Conservation (phyloP, 495 filamentous ascomycete genomes). For the Lepraria neglecta region DNA sequence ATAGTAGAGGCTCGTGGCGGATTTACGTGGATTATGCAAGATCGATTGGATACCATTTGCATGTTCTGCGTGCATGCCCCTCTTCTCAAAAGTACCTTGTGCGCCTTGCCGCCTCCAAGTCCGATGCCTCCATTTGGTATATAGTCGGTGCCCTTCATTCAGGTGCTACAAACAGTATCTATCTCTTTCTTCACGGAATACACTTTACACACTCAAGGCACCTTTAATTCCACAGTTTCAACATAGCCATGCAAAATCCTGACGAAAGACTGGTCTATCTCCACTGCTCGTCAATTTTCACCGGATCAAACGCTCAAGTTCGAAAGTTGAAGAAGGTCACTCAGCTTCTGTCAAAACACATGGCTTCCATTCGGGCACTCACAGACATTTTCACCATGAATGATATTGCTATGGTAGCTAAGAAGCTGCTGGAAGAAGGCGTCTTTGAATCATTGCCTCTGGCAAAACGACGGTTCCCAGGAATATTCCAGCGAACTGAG, state of each 20-base stretch:
- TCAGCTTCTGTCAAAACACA: slow-evolving; percentile 19
- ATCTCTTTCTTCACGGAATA: neutral
- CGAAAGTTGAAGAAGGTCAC: slow-evolving; percentile 17
- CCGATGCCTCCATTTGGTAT: neutral
- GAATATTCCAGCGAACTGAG: slow-evolving; percentile 20
- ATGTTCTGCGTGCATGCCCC: neutral
- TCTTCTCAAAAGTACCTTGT: neutral
- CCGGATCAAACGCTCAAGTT: slow-evolving; percentile 20
- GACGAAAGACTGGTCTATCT: slow-evolving; percentile 21
- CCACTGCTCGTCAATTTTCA: slow-evolving; percentile 24
- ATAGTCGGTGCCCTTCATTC: neutral
- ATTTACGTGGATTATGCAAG: neutral
- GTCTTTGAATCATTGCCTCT: slow-evolving; percentile 19
- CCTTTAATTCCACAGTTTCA: too few relatives aligned
- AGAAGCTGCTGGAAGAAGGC: slow-evolving; percentile 19
- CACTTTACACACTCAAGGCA: neutral
- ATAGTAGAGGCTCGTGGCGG: neutral
- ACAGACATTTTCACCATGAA: slow-evolving; percentile 16
- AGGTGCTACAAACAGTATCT: neutral
- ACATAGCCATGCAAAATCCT: slow-evolving; percentile 13
- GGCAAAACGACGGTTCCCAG: slow-evolving; percentile 20
- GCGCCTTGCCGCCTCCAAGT: neutral
- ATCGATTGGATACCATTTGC: slow-evolving; percentile 2
- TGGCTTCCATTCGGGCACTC: slow-evolving; percentile 15
- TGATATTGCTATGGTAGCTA: slow-evolving; percentile 21